Percentiles rank a stretch among this genome's conserved stretches.
Evolutionary conservation across 441 rosid genomes (phyloP).

Genomic region (Dalechampia spathulata): DNA sequence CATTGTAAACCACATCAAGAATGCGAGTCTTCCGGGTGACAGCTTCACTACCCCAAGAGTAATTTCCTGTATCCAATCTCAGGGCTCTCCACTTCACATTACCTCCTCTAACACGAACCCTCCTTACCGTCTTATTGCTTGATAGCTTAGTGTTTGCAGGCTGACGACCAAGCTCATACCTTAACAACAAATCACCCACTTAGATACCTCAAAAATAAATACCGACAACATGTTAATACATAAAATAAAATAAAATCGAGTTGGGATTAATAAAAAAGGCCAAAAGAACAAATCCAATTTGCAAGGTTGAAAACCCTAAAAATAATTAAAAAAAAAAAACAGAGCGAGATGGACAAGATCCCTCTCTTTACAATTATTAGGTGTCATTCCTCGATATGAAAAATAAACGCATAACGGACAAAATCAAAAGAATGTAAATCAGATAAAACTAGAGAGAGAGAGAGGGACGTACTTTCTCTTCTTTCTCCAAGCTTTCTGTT

Average conservation of each 20-base stretch:
- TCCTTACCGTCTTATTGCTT: constrained; percentile 53
- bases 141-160: constrained; percentile 50
- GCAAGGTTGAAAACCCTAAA: too few species aligned
- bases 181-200: constrained; percentile 9
- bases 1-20: constrained; percentile 58
- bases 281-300: too few species aligned
- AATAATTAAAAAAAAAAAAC: neutral
- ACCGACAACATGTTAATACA: too few species aligned
- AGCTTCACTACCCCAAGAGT: constrained; percentile 57
- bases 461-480: constrained; percentile 39
- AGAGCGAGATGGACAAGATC: neutral
- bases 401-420: too few species aligned
- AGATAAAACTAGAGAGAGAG: neutral
- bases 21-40: constrained; percentile 48
- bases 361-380: too few species aligned
- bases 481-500: constrained; percentile 70
- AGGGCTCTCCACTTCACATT: constrained; percentile 61
- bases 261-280: too few species aligned
- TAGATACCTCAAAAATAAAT: neutral
- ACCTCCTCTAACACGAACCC: constrained; percentile 54
- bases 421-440: neutral
- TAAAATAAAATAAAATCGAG: too few species aligned
- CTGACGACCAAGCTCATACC: constrained; percentile 59
- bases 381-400: too few species aligned
- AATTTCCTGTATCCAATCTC: constrained; percentile 49